A percentile compares a stretch with the other conserved stretches of the same genome.
These are phyloP conservation scores for Botrytis cinerea DNA, from an alignment of 2,329 filamentous ascomycete species.

Conservation along the genomic window DNA sequence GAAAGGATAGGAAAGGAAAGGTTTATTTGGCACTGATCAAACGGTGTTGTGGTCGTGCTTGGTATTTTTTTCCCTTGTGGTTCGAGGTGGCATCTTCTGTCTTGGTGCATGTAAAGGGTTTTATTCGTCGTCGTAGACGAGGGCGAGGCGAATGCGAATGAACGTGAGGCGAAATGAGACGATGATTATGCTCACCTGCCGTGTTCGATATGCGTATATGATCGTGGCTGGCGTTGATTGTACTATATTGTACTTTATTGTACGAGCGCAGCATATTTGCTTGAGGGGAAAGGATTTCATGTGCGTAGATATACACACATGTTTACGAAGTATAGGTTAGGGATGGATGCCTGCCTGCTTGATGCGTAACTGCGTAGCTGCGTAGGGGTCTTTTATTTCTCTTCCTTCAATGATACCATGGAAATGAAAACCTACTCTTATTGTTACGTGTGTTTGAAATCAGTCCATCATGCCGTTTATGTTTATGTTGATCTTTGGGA, in stretches of 20 bases:
- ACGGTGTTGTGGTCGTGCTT: conserved; percentile 26
- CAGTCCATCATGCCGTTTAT: background rate
- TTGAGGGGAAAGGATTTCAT: background rate
- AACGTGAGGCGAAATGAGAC: conserved; percentile 11
- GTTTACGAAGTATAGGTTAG: conserved; percentile 5
- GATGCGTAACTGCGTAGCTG: background rate
- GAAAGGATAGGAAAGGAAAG: conserved; percentile 16
- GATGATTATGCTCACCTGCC: conserved; percentile 6
- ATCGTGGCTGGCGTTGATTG: conserved; percentile 17
- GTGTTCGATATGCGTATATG: conserved; percentile 17
- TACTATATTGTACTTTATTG: conserved; percentile 7
- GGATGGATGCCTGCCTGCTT: conserved; percentile 9
- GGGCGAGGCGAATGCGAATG: conserved; percentile 7
- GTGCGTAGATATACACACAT: conserved; percentile 8
- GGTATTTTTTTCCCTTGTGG: conserved; percentile 20
- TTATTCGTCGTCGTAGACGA: conserved; percentile 3
- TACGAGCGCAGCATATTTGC: conserved; percentile 12
- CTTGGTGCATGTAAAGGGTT: conserved; percentile 17
- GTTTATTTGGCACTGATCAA: conserved; percentile 23
- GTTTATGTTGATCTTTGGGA: background rate
- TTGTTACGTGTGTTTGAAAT: background rate
- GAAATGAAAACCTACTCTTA: background rate
- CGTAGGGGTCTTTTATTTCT: background rate
- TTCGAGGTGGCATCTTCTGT: conserved; percentile 20
- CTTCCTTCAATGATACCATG: conserved; percentile 14